These are phyloP conservation scores for Annulohypoxylon nitens DNA, from an alignment of 495 filamentous ascomycete genomes.

Conservation along the genomic window DNA sequence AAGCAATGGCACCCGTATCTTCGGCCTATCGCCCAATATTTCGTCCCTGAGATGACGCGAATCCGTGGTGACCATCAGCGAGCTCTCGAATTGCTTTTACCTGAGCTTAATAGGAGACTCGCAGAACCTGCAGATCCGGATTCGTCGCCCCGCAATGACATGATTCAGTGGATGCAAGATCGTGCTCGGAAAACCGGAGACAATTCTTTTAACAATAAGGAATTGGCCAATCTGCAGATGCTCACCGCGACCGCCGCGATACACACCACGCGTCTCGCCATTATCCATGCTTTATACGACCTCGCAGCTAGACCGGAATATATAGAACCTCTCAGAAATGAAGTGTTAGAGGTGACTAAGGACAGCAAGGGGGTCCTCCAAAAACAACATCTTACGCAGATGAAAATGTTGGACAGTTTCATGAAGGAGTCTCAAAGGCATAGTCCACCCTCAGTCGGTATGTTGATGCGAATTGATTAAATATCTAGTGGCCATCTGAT, in stretches of 20 bases:
- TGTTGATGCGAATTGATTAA: slow-evolving; percentile 35
- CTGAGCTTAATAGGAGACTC: slow-evolving; percentile 43
- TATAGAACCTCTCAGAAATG: slow-evolving; percentile 60
- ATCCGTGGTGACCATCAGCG: slow-evolving; percentile 48
- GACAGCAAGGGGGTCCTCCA: slow-evolving; percentile 50
- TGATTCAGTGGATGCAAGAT: slow-evolving; percentile 50
- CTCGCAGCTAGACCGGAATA: slow-evolving; percentile 62
- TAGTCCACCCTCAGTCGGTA: slow-evolving; percentile 55
- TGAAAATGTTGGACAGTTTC: slow-evolving; percentile 66
- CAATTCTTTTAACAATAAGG: slow-evolving; percentile 42
- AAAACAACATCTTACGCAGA: slow-evolving; percentile 56
- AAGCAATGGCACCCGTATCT: slow-evolving; percentile 51
- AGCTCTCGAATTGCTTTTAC: slow-evolving; percentile 45
- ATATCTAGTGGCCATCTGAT: neutral
- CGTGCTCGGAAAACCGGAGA: slow-evolving; percentile 47
- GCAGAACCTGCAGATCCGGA: slow-evolving; percentile 18
- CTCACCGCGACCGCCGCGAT: slow-evolving; percentile 52
- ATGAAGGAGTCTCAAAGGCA: slow-evolving; percentile 64
- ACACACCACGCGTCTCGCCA: slow-evolving; percentile 48
- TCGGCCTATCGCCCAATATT: slow-evolving; percentile 49
- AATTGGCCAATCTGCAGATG: slow-evolving; percentile 50
- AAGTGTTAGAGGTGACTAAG: slow-evolving; percentile 58
- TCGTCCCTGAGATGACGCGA: slow-evolving; percentile 49
- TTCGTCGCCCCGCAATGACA: slow-evolving; percentile 34
- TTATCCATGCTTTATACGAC: slow-evolving; percentile 59